Evolutionary conservation across 805 yeast genomes (phyloP), one percentile per base, ranked within the genome.

Genomic region (Saccharomyces paradoxus): DNA sequence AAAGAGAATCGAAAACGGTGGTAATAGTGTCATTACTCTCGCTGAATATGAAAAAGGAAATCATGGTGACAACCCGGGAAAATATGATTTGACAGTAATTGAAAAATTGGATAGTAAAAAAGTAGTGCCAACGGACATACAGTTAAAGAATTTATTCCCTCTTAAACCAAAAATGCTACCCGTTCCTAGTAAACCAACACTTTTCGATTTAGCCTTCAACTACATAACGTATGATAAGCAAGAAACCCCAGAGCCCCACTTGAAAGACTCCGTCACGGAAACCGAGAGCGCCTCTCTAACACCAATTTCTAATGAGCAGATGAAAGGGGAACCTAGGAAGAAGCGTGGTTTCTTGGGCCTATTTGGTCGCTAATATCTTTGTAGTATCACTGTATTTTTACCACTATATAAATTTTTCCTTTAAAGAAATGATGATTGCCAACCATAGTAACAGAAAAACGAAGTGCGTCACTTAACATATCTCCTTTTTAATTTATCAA

Each of bases 181-280:
- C 0, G 81, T 87, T 1, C 78, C 83, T 52, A 81, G 85, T 55
- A 92, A 94, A 71, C 97, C 99, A 0, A 96, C 90, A 9, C 79
- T 91, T 63, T 94, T 89, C 63, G 99, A 92, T 67, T 76, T 89
- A 59, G 98, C 96, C 0, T 91, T 77, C 75, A 91, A 90, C 67
- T 90, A 87, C 65, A 79, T 91, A 52, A 75, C 77, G 37, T 84
- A 83, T 63, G 74, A 72, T 44, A 67, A 48, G 37, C 54, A 46
- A n/a, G 62, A 58, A n/a, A 60, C 48, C 14, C 62, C 46, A n/a
- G 50, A 50, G 22, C 14, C 50, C 10, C 63, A 63, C 30, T 55
- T 54, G 29, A 32, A 26, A n/a, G 17, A 21, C 30, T 21, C 32
- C 55, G 27, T 56, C 28, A 53, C 58, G 13, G 48, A 55, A 49